These are phyloP conservation scores for Podospora pseudopauciseta DNA, from an alignment of 495 filamentous ascomycete genomes.

Conservation along the genomic window DNA sequence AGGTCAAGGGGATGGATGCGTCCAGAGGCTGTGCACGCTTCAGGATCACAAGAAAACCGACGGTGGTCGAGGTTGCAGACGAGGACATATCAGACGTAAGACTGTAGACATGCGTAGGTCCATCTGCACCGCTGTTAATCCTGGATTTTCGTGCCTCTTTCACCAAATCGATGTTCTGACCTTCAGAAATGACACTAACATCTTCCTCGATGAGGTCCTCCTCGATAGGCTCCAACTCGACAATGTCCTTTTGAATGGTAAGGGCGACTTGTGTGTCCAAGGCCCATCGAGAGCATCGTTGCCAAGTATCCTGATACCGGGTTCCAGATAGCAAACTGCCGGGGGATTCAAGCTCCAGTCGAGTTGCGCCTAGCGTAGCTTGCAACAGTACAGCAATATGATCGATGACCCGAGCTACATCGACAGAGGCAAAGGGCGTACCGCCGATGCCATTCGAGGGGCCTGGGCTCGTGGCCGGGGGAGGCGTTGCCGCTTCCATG, in stretches of 20 bases:
- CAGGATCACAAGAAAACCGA: slow-evolving; percentile 79
- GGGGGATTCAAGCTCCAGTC: slow-evolving; percentile 69
- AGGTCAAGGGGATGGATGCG: slow-evolving; percentile 66
- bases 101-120: slow-evolving; percentile 62
- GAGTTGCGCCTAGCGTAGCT: slow-evolving; percentile 79
- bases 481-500: slow-evolving; percentile 48
- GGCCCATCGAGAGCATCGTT: slow-evolving; percentile 85
- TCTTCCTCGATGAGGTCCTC: slow-evolving; percentile 29
- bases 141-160: neutral
- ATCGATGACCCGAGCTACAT: slow-evolving; percentile 61
- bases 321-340: slow-evolving; percentile 77
- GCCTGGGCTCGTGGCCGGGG: slow-evolving; percentile 39
- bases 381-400: slow-evolving; percentile 75
- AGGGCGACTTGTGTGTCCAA: slow-evolving; percentile 80
- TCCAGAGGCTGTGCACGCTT: slow-evolving; percentile 88
- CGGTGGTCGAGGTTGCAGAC: slow-evolving; percentile 59
- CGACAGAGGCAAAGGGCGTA: slow-evolving; percentile 44
- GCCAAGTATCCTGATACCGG: slow-evolving; percentile 70
- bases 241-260: slow-evolving; percentile 78
- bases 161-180: neutral
- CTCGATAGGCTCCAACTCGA: slow-evolving; percentile 41
- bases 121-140: slow-evolving; percentile 27
- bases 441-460: slow-evolving; percentile 41
- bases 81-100: slow-evolving; percentile 78
- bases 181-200: neutral